Evolutionary conservation across 306 rosid genomes (phyloP).

Genomic region (Carpinus fangiana): DNA sequence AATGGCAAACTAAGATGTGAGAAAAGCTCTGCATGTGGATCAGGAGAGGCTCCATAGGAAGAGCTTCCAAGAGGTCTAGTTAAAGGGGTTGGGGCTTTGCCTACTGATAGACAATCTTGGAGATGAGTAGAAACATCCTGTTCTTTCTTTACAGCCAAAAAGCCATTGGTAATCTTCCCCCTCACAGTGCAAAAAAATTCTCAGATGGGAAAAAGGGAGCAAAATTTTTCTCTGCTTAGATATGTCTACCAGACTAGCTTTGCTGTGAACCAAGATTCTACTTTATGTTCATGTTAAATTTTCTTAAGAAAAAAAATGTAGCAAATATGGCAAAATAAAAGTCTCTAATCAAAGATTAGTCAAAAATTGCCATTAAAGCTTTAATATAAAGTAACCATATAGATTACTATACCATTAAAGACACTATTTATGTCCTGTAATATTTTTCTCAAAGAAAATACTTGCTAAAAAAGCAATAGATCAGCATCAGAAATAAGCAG

Average conservation of each 20-base stretch:
- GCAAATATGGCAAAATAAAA: neutral
- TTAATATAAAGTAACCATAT: neutral
- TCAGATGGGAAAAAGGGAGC: conserved; percentile 21
- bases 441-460: neutral
- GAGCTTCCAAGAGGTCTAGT: conserved; percentile 21
- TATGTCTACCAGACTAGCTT: neutral
- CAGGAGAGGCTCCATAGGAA: conserved; percentile 30
- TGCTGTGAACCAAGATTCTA: neutral
- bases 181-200: conserved; percentile 26
- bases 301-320: neutral
- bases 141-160: conserved; percentile 56
- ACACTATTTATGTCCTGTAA: neutral
- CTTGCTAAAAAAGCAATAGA: too few species aligned
- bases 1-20: conserved; percentile 43
- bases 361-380: neutral
- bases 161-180: conserved; percentile 46
- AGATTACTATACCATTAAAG: neutral
- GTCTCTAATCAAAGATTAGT: neutral
- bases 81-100: conserved; percentile 27
- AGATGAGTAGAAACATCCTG: conserved; percentile 49
- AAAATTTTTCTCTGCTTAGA: neutral
- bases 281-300: neutral
- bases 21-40: conserved; percentile 33
- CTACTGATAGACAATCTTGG: conserved; percentile 49
- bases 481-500: too few species aligned